Base-by-base conservation (phyloP, 768 basidiomycete species). In the Candolleomyces efflorescens region DNA sequence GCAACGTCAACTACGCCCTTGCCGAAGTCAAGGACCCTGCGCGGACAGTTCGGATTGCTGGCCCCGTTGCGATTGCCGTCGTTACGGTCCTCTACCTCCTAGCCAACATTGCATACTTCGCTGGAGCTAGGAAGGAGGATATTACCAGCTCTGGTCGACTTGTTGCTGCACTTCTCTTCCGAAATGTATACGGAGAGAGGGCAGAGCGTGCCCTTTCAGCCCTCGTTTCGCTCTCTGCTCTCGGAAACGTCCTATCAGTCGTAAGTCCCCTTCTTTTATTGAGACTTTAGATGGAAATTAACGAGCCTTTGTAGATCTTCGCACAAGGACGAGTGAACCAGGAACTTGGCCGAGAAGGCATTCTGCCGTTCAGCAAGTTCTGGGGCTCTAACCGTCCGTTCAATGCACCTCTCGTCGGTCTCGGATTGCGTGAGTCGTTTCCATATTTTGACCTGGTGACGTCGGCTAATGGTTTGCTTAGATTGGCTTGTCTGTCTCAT, bases 151-250 rank as follows among this genome's bases (percentile, higher is more conserved):
- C 82, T 1, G 83, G 84, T 2, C 75, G 80, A 7, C 78, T 85
- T n/a, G 81, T 86, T 3, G 86, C 85, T 0, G 83, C 86, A 0
- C 63, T 88, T 22, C 79, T 87, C 63, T 89, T 90, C 68, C 75
- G 81, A 49, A 86, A 86, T 61, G 73, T 90, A 2, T 89, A 78
- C 62, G 87, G 87, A 0, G 71, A 72, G 0, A 67, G 68, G 3
- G 78, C 85, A 0, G 82, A 84, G 64, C 73, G 79, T 3, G 72
- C 65, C 20, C 44, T 70, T 45, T 68, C 55, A 50, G 60, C 60
- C 69, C 78, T 70, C 63, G 59, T 88, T 20, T 80, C 82, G 1
- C 65, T 87, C 15, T 84, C 84, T 3, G 75, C 82, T 13, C 67
- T 87, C 1, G 87, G 84, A 7, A 85, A 83, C 63, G 75, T 86